Percentiles rank a stretch among this genome's conserved stretches.
Conservation (phyloP, 1,139 yeast species). For the Scheffersomyces illinoinensis region DNA sequence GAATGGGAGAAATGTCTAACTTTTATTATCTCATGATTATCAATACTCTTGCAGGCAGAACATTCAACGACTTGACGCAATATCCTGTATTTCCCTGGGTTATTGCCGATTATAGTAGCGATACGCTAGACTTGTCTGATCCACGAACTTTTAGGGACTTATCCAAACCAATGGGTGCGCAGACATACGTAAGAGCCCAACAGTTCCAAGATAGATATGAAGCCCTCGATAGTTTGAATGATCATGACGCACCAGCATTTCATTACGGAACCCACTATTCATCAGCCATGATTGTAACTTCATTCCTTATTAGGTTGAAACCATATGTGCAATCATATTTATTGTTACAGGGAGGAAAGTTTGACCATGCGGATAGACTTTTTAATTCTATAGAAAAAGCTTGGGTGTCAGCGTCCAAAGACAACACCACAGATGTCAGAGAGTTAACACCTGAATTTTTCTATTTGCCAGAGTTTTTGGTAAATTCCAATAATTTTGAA, state of each 20-base stretch:
- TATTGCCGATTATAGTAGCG: conserved; percentile 74
- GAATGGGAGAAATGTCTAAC: conserved; percentile 72
- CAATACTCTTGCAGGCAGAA: conserved; percentile 82
- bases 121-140: conserved; percentile 57
- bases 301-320: conserved; percentile 68
- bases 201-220: conserved; percentile 71
- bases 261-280: conserved; percentile 93
- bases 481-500: conserved; percentile 61
- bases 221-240: conserved; percentile 57
- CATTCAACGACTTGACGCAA: conserved; percentile 83
- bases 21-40: conserved; percentile 76
- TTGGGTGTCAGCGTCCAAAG: conserved; percentile 76
- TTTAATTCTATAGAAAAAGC: conserved; percentile 72
- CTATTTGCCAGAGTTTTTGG: conserved; percentile 73
- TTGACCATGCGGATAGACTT: conserved; percentile 83
- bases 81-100: conserved; percentile 94
- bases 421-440: conserved; percentile 82
- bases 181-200: conserved; percentile 54
- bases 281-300: conserved; percentile 87
- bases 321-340: conserved; percentile 82
- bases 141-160: conserved; percentile 69
- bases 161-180: conserved; percentile 91
- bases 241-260: conserved; percentile 64
- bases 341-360: conserved; percentile 78
- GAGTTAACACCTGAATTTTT: conserved; percentile 85